Evolutionary conservation across 106 monocot species (phyloP), one percentile per base, ranked within the genome.

Genomic region (Gastrodia elata): DNA sequence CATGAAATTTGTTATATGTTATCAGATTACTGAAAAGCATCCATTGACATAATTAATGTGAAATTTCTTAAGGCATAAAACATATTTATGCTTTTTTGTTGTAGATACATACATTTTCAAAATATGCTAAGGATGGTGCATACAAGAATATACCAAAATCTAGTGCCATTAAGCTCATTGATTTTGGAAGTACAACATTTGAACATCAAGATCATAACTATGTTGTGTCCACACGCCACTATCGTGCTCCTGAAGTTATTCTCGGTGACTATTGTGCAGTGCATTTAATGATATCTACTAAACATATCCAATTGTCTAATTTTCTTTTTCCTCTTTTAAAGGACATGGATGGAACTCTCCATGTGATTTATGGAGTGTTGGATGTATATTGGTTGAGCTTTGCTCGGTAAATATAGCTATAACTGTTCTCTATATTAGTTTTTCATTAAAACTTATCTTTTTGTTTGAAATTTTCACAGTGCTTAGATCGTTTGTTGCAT

Each of bases 301-400:
- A 39, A n/a, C 2, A 55, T 38, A 46, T 42, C 77, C 56, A 36
- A 3, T 14, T 61, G 30, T 61, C 42, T 39, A 32, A 36, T 74
- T 64, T 79, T 77, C 39, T 79, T 55, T 75, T 65, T 74, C 13
- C 35, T 32, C 64, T 52, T 71, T 74, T 79, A 7, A 71, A 97
- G 97, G 97, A 58, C 86, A 90, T 83, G 86, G 90, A 35, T 97
- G 97, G 97, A 90, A 97, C 69, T 93, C 84, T 82, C 83, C 97
- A 65, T 97, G 97, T 88, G 97, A 97, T 84, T 77, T 97, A 73
- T 97, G 97, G 97, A 97, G 97, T 77, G 78, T 97, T 48, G 97
- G 97, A 43, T 97, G 97, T 81, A 97, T 97, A 68, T 83, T 97
- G 65, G 74, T 97, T 74, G 97, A 97, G 68, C 90, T 97, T 64